Conservation (phyloP, 2,329 filamentous ascomycete species). For the Ophiostoma sp. region DNA sequence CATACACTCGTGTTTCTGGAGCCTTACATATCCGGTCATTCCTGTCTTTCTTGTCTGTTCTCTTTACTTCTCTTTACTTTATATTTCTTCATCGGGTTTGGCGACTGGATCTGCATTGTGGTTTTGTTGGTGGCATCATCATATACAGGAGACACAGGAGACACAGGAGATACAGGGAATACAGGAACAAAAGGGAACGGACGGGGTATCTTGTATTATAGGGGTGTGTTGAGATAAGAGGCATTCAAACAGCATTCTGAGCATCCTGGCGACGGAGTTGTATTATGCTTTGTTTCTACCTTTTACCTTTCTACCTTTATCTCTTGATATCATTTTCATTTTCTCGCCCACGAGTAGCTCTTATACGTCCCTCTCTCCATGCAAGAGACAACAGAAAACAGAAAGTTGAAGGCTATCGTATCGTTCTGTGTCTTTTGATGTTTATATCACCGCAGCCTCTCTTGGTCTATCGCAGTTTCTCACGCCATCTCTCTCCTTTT, state of each 20-base stretch:
- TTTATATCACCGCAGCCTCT: not conserved
- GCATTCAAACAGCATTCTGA: slow-evolving; percentile 2
- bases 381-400: not conserved
- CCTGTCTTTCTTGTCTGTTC: too few species aligned
- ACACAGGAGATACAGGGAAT: too few species aligned
- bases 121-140: not conserved
- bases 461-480: not conserved
- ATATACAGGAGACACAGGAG: not conserved
- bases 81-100: not conserved
- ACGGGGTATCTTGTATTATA: not conserved
- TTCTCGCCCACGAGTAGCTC: not conserved
- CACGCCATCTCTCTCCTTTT: not conserved
- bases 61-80: not conserved
- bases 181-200: slow-evolving; percentile 2
- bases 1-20: not conserved
- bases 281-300: not conserved
- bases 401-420: not conserved
- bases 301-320: not conserved
- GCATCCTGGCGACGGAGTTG: slow-evolving; percentile 5
- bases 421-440: not conserved
- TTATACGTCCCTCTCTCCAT: not conserved
- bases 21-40: not conserved
- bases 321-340: slow-evolving; percentile 4
- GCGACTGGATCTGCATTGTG: not conserved
- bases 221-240: not conserved